These are phyloP conservation scores for Sporisorium iseilematis-ciliati DNA, from an alignment of 1,284 basidiomycete genomes.

Conservation along the genomic window DNA sequence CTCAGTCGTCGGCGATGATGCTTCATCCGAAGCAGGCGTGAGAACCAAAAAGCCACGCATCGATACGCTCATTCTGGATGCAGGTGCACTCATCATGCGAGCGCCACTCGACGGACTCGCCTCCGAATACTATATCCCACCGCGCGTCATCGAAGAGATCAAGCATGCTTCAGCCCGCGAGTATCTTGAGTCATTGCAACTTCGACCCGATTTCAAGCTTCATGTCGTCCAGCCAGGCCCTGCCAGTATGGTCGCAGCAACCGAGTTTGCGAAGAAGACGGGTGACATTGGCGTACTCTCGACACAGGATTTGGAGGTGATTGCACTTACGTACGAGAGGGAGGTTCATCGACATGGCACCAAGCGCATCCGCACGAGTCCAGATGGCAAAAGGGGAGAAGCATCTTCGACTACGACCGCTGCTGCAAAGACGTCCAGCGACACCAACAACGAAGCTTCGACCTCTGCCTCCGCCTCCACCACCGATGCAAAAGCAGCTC, in stretches of 20 bases:
- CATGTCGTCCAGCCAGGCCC: conserved; percentile 61
- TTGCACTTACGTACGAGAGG: conserved; percentile 88
- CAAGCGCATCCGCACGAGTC: conserved; percentile 72
- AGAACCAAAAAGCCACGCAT: conserved; percentile 51
- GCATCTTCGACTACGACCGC: conserved; percentile 3
- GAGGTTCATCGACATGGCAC: conserved; percentile 75
- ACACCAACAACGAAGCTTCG: conserved; percentile 25
- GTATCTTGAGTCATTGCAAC: conserved; percentile 60
- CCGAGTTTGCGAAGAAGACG: conserved; percentile 91
- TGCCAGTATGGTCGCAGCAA: conserved; percentile 75
- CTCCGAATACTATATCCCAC: conserved; percentile 63
- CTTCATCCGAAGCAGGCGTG: conserved; percentile 18
- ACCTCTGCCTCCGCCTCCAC: conserved; percentile 10
- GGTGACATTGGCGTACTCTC: conserved; percentile 96
- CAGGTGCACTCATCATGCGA: conserved; percentile 65
- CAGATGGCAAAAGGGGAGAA: conserved; percentile 66
- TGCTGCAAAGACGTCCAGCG: conserved; percentile 4
- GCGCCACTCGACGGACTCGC: conserved; percentile 62
- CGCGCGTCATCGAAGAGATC: conserved; percentile 65
- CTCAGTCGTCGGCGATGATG: conserved; percentile 1
- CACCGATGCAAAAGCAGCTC: conserved; percentile 19
- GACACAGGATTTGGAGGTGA: conserved; percentile 87
- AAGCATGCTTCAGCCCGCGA: conserved; percentile 63
- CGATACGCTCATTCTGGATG: conserved; percentile 65
- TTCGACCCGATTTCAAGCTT: conserved; percentile 58